Percentiles rank a stretch among this genome's conserved stretches.
phyloP scores from a whole-genome alignment of 495 filamentous ascomycete genomes.

The Penicillium antarcticum region DNA sequence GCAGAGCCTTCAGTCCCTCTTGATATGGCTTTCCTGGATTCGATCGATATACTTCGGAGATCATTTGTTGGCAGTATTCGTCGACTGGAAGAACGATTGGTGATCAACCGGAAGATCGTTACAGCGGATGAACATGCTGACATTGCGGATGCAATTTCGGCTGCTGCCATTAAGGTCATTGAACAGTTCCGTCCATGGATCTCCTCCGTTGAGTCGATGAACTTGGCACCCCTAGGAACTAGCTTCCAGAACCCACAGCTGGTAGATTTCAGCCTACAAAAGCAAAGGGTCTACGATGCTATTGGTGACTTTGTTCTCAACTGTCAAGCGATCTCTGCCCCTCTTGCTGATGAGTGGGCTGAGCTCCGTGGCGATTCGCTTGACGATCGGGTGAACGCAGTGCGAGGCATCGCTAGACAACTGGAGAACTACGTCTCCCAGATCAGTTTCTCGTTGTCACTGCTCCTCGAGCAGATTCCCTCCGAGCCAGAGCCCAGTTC shows the following conservation, averaged over 20 bases:
- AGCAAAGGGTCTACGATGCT: slow-evolving; percentile 88
- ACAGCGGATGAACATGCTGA: slow-evolving; percentile 65
- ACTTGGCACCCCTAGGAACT: slow-evolving; percentile 70
- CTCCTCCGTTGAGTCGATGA: slow-evolving; percentile 81
- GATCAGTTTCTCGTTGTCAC: slow-evolving; percentile 79
- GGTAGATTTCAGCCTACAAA: slow-evolving; percentile 81
- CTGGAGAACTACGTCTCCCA: slow-evolving; percentile 85
- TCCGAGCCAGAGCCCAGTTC: slow-evolving; percentile 26
- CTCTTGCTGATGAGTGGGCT: slow-evolving; percentile 92
- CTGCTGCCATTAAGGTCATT: slow-evolving; percentile 69
- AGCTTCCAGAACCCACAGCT: slow-evolving; percentile 80
- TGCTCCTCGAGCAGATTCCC: slow-evolving; percentile 77
- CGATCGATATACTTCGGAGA: slow-evolving; percentile 77
- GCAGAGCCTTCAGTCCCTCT: slow-evolving; percentile 70
- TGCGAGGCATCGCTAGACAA: slow-evolving; percentile 69
- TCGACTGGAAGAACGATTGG: slow-evolving; percentile 80
- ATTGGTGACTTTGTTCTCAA: slow-evolving; percentile 83
- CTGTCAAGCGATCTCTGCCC: slow-evolving; percentile 83
- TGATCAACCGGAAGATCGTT: slow-evolving; percentile 71
- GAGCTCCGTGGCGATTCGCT: slow-evolving; percentile 85
- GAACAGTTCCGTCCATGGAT: slow-evolving; percentile 88
- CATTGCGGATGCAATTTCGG: slow-evolving; percentile 72
- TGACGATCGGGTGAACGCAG: slow-evolving; percentile 80
- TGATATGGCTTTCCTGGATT: slow-evolving; percentile 72
- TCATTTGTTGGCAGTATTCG: slow-evolving; percentile 78